Evolutionary conservation across 257 asterid species (phyloP), one percentile per base, ranked within the genome.

Genomic region (Sherardia arvensis): DNA sequence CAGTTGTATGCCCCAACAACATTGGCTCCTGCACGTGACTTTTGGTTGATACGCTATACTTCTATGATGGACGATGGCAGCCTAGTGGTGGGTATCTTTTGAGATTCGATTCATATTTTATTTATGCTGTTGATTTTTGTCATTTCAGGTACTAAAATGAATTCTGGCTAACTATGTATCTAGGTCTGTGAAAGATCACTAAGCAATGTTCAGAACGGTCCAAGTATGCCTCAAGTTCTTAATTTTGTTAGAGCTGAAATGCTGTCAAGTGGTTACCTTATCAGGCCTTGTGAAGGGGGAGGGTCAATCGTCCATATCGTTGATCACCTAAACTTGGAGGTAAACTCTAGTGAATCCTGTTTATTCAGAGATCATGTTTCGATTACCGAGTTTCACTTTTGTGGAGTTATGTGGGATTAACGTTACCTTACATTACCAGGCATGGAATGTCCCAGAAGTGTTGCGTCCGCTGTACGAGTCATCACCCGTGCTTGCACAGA

Each of bases 161-260:
- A 38, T 59, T 55, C 70, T 59, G 64, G 53, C n/a, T 53, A 15
- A 25, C 48, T 64, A 66, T 66, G 29, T 66, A 28, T 21, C 53
- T 72, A 89, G 96, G 90, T 90, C 54, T 87, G 95, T 56, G 97
- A 90, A 81, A 83, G 95, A 73, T 90, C 97, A 65, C 94, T 90
- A 29, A 78, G 77, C 72, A 85, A 90, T 70, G 84, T 88, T 53
- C 97, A 87, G 58, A 90, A 90, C 73, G 94, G 94, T 77, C 94
- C 94, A 10, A 83, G 81, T 76, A 90, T 90, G 95, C 97, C 97
- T 25, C 79, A 93, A 15, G 94, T 80, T 48, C 91, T 73, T 68
- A 87, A 85, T 74, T 90, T 87, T 68, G 94, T 87, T 68, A 80
- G 97, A 70, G 97, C 95, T 7, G 97, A 90, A 76, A 74, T 90